Evolutionary conservation across 352 stramenopile species (phyloP), one percentile per base, ranked within the genome.

Genomic region (Phytophthora pluvialis): DNA sequence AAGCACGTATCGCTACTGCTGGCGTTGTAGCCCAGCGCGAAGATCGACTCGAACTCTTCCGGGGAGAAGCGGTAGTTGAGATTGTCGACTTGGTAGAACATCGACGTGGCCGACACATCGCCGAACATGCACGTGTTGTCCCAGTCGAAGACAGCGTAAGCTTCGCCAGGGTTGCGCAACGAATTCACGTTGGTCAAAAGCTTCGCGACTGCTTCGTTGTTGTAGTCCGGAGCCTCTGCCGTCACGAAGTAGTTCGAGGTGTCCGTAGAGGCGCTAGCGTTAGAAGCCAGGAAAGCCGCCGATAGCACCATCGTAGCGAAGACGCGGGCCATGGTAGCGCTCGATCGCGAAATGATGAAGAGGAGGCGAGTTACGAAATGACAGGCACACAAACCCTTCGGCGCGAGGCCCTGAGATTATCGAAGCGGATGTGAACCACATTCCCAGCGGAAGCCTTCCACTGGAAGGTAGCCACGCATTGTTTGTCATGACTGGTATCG

Each of bases 121-220:
- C 77, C 73, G 60, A 63, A 85, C 67, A 81, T 79, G 67, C 73
- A 81, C 67, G 76, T 85, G 68, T 85, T 84, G 55, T 84, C 76
- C 73, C 76, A 84, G 67, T 84, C 76, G 43, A 82, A 80, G 25
- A 78, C 66, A 26, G 67, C 70, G 63, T 82, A 85, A 21, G 64
- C 67, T 59, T 85, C 73, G 31, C 77, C 67, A n/a, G 45, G 13
- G 16, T 35, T 38, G 9, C 77, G 77, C 7, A 77, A 45, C 5
- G 43, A 60, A 12, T 45, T 50, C 18, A 81, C 35, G 29, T 73
- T 74, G 52, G 45, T 45, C 33, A 85, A 56, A 12, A 82, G 50
- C 7, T 64, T 53, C 11, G 55, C 63, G 8, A 82, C 61, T 12
- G 64, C 64, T 8, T 66, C 47, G 54, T 80, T 84, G 64, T 84